Conservation (phyloP, 495 filamentous ascomycete genomes). For the Penicillium egyptiacum region DNA sequence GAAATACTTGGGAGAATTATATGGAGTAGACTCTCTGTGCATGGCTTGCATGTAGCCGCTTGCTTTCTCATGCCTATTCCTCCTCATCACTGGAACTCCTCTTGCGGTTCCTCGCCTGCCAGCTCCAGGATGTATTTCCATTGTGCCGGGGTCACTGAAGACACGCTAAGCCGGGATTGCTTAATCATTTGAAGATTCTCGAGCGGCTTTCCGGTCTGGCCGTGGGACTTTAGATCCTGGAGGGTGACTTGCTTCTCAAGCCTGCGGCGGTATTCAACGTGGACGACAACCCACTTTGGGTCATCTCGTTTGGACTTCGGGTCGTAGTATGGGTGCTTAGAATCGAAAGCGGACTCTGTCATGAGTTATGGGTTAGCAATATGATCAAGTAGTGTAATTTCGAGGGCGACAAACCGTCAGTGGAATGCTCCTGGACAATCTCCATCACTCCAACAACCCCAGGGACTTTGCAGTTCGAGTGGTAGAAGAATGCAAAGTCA, state of each 20-base stretch:
- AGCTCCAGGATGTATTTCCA: constrained; percentile 76
- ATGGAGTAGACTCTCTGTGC: neutral
- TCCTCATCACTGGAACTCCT: constrained; percentile 14
- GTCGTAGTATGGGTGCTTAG: constrained; percentile 79
- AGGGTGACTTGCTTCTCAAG: constrained; percentile 71
- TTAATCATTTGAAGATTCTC: constrained; percentile 81
- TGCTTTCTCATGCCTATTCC: constrained; percentile 8
- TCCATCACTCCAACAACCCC: constrained; percentile 94
- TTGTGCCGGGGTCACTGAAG: constrained; percentile 66
- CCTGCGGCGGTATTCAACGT: constrained; percentile 82
- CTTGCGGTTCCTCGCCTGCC: constrained; percentile 26
- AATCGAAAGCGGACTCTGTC: constrained; percentile 76
- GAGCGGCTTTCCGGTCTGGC: constrained; percentile 60
- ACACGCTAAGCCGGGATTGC: constrained; percentile 79
- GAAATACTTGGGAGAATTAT: neutral
- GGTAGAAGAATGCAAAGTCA: constrained; percentile 95
- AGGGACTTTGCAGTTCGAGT: constrained; percentile 89
- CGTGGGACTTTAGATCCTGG: constrained; percentile 67
- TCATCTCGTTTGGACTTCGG: constrained; percentile 67
- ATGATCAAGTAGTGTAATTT: neutral
- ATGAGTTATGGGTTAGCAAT: constrained; percentile 12
- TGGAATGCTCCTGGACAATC: constrained; percentile 76
- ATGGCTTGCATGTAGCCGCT: constrained; percentile 6
- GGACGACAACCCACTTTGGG: constrained; percentile 86
- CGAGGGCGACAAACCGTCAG: constrained; percentile 61